Evolutionary conservation across 805 yeast genomes (phyloP), one percentile per base, ranked within the genome.

Genomic region (Schizosaccharomyces octosporus): DNA sequence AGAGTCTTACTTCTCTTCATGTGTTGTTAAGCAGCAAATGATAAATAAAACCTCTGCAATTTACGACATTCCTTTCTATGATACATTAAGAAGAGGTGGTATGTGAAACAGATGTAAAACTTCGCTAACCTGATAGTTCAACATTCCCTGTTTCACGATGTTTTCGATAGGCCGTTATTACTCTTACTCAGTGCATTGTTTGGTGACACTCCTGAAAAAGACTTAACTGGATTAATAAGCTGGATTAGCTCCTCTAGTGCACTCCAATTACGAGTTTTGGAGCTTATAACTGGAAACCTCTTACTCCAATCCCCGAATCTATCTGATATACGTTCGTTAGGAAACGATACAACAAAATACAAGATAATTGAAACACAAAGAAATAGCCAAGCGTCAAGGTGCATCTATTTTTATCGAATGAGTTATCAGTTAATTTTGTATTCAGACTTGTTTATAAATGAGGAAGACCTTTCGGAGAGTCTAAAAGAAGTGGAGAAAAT

Each of bases 131-230:
- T 19, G 13, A 7, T 24, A 59, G 59, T 41, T 57, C 29, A 55
- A 7, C 45, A 48, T 55, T 15, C 87, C 0, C 69, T 78, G 43
- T 69, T 51, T 15, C 57, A 51, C 15, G 31, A 7, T 29, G 57
- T 51, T 29, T 51, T 51, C 27, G 57, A 51, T 29, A 51, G 57
- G 36, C 57, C 57, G 19, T 17, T 51, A 6, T 5, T 51, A 24
- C 36, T 51, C 5, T 51, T 51, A 51, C n/a, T 51, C 7, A 29
- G 27, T 24, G 13, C 51, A 5, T 24, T 51, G 27, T 29, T 51
- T 7, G 57, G 27, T 2, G 36, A 51, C 36, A 29, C 15, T 7
- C 19, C 57, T 6, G 31, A 29, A 17, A 29, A 29, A 29, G 36
- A 51, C 9, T 21, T 17, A 17, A 51, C 5, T 24, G 36, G 15